phyloP scores from a whole-genome alignment of 2,329 filamentous ascomycete genomes.

The Phaeosphaeria sp. region DNA sequence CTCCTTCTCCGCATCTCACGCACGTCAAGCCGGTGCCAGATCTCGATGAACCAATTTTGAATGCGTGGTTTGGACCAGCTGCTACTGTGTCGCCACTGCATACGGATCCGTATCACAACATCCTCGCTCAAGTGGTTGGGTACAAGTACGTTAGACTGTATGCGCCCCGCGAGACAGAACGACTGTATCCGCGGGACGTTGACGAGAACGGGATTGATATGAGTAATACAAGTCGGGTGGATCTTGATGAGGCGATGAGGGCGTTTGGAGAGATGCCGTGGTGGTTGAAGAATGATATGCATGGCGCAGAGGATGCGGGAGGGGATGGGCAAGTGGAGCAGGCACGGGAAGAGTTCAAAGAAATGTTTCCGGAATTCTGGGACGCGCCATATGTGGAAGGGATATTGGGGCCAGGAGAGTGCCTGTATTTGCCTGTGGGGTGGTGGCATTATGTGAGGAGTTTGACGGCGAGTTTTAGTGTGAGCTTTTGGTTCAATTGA shows the following conservation, averaged over 20 bases:
- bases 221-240: slow-evolving; percentile 85
- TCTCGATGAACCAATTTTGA: slow-evolving; percentile 70
- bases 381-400: slow-evolving; percentile 75
- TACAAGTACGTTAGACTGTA: slow-evolving; percentile 93
- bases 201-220: slow-evolving; percentile 80
- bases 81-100: slow-evolving; percentile 92
- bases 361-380: slow-evolving; percentile 62
- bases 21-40: slow-evolving; percentile 23
- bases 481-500: slow-evolving; percentile 84
- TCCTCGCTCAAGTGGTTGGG: slow-evolving; percentile 88
- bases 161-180: slow-evolving; percentile 65
- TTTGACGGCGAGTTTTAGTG: slow-evolving; percentile 85
- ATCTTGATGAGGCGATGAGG: slow-evolving; percentile 72
- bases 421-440: slow-evolving; percentile 86
- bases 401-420: slow-evolving; percentile 81
- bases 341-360: slow-evolving; percentile 25
- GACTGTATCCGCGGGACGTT: slow-evolving; percentile 66
- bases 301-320: slow-evolving; percentile 43
- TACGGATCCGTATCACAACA: slow-evolving; percentile 92
- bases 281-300: slow-evolving; percentile 29
- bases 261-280: slow-evolving; percentile 44
- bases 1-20: slow-evolving; percentile 19
- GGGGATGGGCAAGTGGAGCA: neutral
- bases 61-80: slow-evolving; percentile 91
- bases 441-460: slow-evolving; percentile 99